Percentiles rank a stretch among this genome's conserved stretches.
Evolutionary conservation across 176 grass and related monocot species (phyloP).

Genomic region (Oryza meyeriana): DNA sequence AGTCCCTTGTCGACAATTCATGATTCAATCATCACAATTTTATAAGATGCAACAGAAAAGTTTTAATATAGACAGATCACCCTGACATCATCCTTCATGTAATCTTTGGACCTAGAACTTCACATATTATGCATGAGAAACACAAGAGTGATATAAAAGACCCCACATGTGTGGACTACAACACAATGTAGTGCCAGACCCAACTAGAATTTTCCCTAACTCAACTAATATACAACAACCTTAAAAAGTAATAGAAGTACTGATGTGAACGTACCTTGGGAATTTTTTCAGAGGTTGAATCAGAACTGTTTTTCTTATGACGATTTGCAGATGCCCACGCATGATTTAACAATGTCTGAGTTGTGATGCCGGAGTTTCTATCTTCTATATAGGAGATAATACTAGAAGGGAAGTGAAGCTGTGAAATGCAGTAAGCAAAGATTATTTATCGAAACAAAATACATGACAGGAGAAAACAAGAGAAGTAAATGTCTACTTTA

Average conservation of each 20-base stretch:
- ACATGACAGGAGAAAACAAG: conserved; percentile 14
- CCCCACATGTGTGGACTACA: background rate
- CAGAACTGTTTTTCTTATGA: conserved; percentile 60
- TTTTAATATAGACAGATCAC: background rate
- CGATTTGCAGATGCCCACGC: conserved; percentile 76
- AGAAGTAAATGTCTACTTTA: conserved; percentile 21
- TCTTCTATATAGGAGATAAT: conserved; percentile 90
- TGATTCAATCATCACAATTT: background rate
- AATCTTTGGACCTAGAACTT: background rate
- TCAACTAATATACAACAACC: background rate
- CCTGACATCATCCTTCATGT: background rate
- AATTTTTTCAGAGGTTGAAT: conserved; percentile 56
- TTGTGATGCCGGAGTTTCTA: conserved; percentile 84
- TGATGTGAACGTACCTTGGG: conserved; percentile 57
- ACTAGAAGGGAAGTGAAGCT: conserved; percentile 79
- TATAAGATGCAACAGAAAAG: background rate
- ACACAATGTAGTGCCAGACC: background rate
- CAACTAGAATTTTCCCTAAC: background rate
- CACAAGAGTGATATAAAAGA: background rate
- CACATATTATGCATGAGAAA: background rate
- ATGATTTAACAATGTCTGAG: conserved; percentile 79
- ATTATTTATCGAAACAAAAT: background rate
- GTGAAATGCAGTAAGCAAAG: background rate
- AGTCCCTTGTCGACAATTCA: background rate
- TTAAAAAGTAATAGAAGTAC: conserved; percentile 4